These are phyloP conservation scores for Coemansia sp. DNA, from an alignment of 192 early-diverging fungal species.

Conservation along the genomic window DNA sequence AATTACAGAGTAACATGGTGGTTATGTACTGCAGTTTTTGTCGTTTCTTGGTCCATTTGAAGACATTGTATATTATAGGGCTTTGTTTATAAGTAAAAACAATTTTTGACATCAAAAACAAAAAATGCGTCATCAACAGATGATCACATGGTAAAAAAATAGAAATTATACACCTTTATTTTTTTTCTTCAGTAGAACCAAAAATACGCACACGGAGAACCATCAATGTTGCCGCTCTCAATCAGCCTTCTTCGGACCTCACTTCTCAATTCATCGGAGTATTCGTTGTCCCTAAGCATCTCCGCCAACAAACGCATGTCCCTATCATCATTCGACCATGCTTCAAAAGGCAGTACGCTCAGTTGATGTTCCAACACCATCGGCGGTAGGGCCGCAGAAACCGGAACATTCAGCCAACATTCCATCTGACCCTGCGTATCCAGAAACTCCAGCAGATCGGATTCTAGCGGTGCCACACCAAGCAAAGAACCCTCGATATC, in stretches of 20 bases:
- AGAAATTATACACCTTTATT: background rate
- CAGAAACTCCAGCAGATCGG: conserved; percentile 24
- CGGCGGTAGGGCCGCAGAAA: conserved; percentile 18
- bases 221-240: background rate
- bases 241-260: conserved; percentile 12
- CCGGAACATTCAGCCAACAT: conserved; percentile 8
- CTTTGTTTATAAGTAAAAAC: conserved; percentile 4
- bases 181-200: conserved; percentile 3
- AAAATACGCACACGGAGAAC: conserved; percentile 10
- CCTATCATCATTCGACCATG: conserved; percentile 12
- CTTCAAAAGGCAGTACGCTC: conserved; percentile 26
- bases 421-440: background rate
- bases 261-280: conserved; percentile 8
- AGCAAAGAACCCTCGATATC: conserved; percentile 9
- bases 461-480: conserved; percentile 27
- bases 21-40: too few relatives aligned
- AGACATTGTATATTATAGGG: background rate
- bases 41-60: background rate
- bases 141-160: background rate
- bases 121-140: background rate
- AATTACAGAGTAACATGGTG: background rate
- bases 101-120: background rate
- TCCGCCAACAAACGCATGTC: conserved; percentile 13
- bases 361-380: conserved; percentile 34
- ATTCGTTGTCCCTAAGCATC: conserved; percentile 10